phyloP scores from a whole-genome alignment of 305 asterid species.

The Lippia alba region DNA sequence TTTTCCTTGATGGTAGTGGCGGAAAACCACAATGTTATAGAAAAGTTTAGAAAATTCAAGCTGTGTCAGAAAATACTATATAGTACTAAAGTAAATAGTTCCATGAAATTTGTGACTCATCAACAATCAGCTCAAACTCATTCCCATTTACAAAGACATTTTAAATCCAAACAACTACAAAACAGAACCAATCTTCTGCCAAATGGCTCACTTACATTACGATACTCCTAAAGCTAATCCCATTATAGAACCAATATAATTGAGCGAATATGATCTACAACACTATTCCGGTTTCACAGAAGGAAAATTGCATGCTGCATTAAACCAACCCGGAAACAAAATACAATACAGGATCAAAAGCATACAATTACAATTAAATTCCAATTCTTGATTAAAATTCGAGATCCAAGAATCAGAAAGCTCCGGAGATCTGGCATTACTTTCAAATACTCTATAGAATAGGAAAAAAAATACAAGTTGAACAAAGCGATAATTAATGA shows the following conservation, averaged over 20 bases:
- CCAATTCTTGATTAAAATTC: conserved; percentile 32
- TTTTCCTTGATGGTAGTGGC: conserved; percentile 4
- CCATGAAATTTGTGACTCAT: conserved; percentile 1
- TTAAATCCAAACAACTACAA: conserved; percentile 15
- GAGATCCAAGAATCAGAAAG: conserved; percentile 35
- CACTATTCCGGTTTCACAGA: conserved; percentile 3
- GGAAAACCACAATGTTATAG: conserved; percentile 6
- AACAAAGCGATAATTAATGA: conserved; percentile 23
- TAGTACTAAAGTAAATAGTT: not conserved
- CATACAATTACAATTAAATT: conserved; percentile 36
- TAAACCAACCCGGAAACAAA: conserved; percentile 11
- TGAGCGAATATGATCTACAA: conserved; percentile 26
- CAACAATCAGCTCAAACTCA: not conserved
- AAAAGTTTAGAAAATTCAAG: conserved; percentile 1
- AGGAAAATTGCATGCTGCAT: conserved; percentile 5
- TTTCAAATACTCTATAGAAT: conserved; percentile 18
- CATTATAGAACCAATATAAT: conserved; percentile 16
- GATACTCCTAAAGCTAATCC: not conserved
- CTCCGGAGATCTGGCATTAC: conserved; percentile 29
- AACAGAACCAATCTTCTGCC: conserved; percentile 3
- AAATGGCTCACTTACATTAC: not conserved
- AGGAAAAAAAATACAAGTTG: conserved; percentile 21
- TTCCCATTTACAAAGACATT: conserved; percentile 21
- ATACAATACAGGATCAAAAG: conserved; percentile 16
- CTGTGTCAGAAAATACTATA: not conserved